Percentiles rank a stretch among this genome's conserved stretches.
phyloP scores from a whole-genome alignment of 2,329 filamentous ascomycete genomes.

The Calonectria hawksworthii region DNA sequence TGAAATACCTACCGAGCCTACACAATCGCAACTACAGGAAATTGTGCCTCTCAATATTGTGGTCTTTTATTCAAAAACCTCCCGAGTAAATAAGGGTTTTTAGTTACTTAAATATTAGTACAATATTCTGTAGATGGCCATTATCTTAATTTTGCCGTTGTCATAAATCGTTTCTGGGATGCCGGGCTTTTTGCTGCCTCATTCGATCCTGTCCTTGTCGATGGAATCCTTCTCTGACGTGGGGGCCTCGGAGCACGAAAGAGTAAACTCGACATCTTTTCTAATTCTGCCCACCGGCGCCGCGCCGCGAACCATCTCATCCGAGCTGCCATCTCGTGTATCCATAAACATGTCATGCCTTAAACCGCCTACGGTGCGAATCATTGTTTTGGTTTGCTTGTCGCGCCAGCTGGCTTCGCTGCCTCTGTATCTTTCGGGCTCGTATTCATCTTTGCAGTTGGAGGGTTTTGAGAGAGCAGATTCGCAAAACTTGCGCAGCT shows the following conservation, averaged over 20 bases:
- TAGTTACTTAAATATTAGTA: not conserved
- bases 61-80: not conserved
- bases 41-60: not conserved
- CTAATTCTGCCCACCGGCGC: not conserved
- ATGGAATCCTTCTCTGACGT: constrained; percentile 1
- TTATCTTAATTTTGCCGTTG: not conserved
- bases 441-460: not conserved
- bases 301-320: not conserved
- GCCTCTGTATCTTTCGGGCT: not conserved
- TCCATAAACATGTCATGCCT: not conserved
- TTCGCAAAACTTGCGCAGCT: not conserved
- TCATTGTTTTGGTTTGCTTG: constrained; percentile 7
- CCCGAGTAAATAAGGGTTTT: not conserved
- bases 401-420: constrained; percentile 3
- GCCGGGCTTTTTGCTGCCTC: no score
- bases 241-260: not conserved
- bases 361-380: not conserved
- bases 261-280: constrained; percentile 4
- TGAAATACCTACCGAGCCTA: no score
- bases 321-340: not conserved
- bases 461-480: not conserved
- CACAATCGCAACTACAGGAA: not conserved
- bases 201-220: constrained; percentile 1
- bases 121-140: not conserved
- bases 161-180: constrained; percentile 1